These are phyloP conservation scores for Samsoniella hepiali DNA, from an alignment of 2,329 filamentous ascomycete genomes.

Conservation along the genomic window DNA sequence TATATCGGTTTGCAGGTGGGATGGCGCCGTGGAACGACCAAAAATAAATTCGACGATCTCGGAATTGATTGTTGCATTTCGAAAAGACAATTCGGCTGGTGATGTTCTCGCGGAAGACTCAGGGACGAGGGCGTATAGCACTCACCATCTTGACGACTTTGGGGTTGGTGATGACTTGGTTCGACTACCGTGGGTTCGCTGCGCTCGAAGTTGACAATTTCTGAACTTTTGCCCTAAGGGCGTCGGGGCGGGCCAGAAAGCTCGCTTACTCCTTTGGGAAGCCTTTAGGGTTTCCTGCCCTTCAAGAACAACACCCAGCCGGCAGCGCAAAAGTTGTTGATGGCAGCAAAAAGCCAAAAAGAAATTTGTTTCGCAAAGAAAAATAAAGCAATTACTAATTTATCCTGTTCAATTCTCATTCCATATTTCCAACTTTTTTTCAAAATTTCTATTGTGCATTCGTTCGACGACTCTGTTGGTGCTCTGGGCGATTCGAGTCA, in stretches of 20 bases:
- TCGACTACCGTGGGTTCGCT: constrained; percentile 50
- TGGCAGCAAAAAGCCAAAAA: neutral
- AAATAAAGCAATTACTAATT: neutral
- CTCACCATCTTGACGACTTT: constrained; percentile 57
- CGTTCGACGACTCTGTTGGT: neutral
- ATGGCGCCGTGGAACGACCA: neutral
- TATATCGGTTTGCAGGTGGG: neutral
- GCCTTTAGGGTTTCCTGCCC: constrained; percentile 42
- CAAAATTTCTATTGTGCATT: neutral
- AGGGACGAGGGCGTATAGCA: constrained; percentile 24
- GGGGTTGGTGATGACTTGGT: constrained; percentile 47
- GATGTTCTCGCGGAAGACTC: constrained; percentile 4
- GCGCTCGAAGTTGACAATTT: constrained; percentile 44
- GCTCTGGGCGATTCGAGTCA: neutral
- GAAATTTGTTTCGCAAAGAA: neutral
- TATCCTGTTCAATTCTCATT: too few relatives aligned
- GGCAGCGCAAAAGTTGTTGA: neutral
- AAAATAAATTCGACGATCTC: neutral
- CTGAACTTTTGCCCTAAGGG: constrained; percentile 45
- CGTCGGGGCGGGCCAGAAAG: constrained; percentile 34
- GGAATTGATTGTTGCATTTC: constrained; percentile 21
- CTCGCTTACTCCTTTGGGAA: constrained; percentile 44
- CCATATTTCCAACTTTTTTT: neutral
- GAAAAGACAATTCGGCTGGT: constrained; percentile 16
- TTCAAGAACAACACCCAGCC: constrained; percentile 21